phyloP scores from a whole-genome alignment of 2,329 filamentous ascomycete genomes.

The Ascochyta pisi region DNA sequence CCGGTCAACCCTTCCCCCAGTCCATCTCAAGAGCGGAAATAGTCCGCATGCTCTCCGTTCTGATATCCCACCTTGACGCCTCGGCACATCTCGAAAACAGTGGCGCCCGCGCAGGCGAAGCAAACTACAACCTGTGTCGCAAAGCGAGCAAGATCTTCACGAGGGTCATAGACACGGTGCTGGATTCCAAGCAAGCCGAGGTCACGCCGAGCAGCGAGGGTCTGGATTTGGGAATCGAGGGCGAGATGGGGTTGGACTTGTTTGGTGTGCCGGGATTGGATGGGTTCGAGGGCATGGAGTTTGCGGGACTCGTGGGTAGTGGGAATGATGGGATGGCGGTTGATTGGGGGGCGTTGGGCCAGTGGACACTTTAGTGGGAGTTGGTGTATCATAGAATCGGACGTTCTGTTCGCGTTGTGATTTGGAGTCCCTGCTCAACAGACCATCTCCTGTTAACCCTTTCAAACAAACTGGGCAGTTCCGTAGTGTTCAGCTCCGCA shows the following conservation, averaged over 20 bases:
- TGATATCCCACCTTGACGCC: constrained; percentile 50
- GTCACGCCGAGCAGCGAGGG: constrained; percentile 21
- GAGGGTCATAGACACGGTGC: constrained; percentile 39
- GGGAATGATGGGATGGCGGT: constrained; percentile 19
- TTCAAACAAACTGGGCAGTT: no score
- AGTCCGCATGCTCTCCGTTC: constrained; percentile 50
- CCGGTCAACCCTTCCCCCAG: constrained; percentile 37
- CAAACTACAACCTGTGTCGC: constrained; percentile 44
- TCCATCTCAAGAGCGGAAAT: constrained; percentile 45
- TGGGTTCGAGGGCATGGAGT: constrained; percentile 40
- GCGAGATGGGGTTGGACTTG: constrained; percentile 24
- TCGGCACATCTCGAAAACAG: constrained; percentile 37
- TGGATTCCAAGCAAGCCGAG: constrained; percentile 31
- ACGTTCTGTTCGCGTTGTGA: neutral
- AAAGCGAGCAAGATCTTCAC: constrained; percentile 42
- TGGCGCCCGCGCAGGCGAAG: constrained; percentile 43
- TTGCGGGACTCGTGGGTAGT: constrained; percentile 26
- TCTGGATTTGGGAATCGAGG: constrained; percentile 24
- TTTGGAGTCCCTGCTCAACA: no score
- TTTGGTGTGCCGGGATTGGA: constrained; percentile 37
- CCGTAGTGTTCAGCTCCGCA: no score
- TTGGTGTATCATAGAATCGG: neutral
- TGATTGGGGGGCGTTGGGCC: constrained; percentile 37
- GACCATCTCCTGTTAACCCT: no score
- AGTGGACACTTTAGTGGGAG: constrained; percentile 29